Evolutionary conservation across 179 eudicot genomes (phyloP).

Genomic region (Silene vulgaris): DNA sequence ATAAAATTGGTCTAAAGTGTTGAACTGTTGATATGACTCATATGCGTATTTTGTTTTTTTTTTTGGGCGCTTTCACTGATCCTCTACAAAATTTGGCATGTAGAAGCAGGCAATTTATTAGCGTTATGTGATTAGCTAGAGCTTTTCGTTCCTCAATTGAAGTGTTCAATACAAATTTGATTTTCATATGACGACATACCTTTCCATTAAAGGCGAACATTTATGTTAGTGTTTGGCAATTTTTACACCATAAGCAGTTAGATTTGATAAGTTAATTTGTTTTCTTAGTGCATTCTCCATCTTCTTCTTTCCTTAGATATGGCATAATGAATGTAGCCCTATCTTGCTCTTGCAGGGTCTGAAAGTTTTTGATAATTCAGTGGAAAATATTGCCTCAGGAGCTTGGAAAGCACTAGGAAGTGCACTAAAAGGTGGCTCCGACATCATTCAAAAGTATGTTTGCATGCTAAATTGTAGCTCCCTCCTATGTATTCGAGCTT

Average conservation of each 20-base stretch:
- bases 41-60: too few species aligned
- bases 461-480: background rate
- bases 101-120: background rate
- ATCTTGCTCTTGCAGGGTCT: slow-evolving; percentile 49
- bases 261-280: background rate
- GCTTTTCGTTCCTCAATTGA: background rate
- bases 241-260: background rate
- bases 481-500: background rate
- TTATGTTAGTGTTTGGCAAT: background rate
- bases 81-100: background rate
- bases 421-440: slow-evolving; percentile 75
- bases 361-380: slow-evolving; percentile 63
- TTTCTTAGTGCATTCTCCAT: background rate
- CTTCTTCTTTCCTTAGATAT: background rate
- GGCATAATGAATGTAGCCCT: background rate
- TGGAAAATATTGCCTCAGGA: slow-evolving; percentile 80
- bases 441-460: slow-evolving; percentile 66
- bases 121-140: background rate
- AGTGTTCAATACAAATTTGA: background rate
- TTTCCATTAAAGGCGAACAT: background rate
- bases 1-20: slow-evolving; percentile 12
- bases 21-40: background rate
- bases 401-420: slow-evolving; percentile 90
- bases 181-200: background rate
- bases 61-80: background rate